phyloP scores from a whole-genome alignment of 495 filamentous ascomycete species.

The Daldinia vernicosa region DNA sequence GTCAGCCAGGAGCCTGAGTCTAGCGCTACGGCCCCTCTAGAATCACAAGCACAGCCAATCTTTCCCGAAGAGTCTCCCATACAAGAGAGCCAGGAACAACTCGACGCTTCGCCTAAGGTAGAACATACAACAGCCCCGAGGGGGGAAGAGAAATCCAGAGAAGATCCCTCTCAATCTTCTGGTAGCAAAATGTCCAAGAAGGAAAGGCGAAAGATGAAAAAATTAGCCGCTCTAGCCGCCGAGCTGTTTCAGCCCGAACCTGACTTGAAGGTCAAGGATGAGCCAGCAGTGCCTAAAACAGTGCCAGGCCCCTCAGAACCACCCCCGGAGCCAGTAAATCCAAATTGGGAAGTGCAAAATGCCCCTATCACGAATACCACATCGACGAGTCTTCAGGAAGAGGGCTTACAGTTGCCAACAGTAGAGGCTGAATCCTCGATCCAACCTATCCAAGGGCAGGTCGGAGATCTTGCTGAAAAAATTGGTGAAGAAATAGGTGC shows the following conservation, averaged over 20 bases:
- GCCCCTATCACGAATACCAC: constrained; percentile 3
- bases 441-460: constrained; percentile 5
- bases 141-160: constrained; percentile 8
- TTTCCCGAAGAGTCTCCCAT: constrained; percentile 26
- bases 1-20: constrained; percentile 18
- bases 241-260: constrained; percentile 38
- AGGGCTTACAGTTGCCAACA: constrained; percentile 4
- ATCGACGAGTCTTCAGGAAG: constrained; percentile 5
- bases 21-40: constrained; percentile 24
- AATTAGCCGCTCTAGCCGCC: constrained; percentile 13
- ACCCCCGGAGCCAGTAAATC: neutral
- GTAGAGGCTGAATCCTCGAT: constrained; percentile 6
- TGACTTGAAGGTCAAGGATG: constrained; percentile 5
- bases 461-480: neutral
- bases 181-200: constrained; percentile 46
- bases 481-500: neutral
- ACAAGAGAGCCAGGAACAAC: constrained; percentile 25
- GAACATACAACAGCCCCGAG: constrained; percentile 20
- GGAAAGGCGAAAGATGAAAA: constrained; percentile 46
- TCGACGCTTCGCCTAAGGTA: constrained; percentile 19
- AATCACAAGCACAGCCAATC: constrained; percentile 14
- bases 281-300: constrained; percentile 16
- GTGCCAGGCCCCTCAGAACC: constrained; percentile 6
- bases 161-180: constrained; percentile 24
- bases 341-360: constrained; percentile 5